Conservation (phyloP, 192 early-diverging fungal species). For the Kickxella alabastrina region DNA sequence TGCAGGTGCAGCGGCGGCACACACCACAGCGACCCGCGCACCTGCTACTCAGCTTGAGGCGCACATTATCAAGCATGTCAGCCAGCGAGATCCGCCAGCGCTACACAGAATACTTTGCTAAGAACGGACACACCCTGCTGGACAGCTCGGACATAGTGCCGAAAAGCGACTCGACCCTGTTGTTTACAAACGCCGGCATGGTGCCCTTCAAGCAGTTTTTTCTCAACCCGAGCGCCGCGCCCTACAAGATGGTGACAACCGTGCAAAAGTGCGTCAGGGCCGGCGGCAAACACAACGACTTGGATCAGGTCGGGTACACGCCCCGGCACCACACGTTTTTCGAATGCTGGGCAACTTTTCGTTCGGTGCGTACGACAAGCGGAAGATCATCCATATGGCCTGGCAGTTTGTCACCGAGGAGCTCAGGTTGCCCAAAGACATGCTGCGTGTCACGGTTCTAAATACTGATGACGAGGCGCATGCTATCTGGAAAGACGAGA, state of each 20-base stretch:
- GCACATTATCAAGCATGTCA: slow-evolving; percentile 25
- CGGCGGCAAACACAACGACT: slow-evolving; percentile 97
- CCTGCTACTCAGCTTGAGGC: background rate
- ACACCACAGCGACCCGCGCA: too few relatives aligned
- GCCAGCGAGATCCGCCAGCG: slow-evolving; percentile 75
- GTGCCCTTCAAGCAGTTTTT: slow-evolving; percentile 97
- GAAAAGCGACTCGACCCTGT: slow-evolving; percentile 86
- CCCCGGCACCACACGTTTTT: slow-evolving; percentile 99
- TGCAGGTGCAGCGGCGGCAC: too few relatives aligned
- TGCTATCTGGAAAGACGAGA: slow-evolving; percentile 75
- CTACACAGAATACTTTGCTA: slow-evolving; percentile 80
- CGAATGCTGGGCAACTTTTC: slow-evolving; percentile 99
- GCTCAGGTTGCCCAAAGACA: slow-evolving; percentile 70
- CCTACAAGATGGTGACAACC: slow-evolving; percentile 82
- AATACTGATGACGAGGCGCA: slow-evolving; percentile 74
- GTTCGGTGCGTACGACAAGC: slow-evolving; percentile 98
- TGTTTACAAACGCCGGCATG: slow-evolving; percentile 97
- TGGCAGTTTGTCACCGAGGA: slow-evolving; percentile 89
- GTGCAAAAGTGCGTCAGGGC: slow-evolving; percentile 98
- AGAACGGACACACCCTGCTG: slow-evolving; percentile 65
- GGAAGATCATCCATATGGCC: slow-evolving; percentile 80
- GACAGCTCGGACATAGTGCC: slow-evolving; percentile 87
- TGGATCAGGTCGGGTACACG: slow-evolving; percentile 96
- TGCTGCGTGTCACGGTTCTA: slow-evolving; percentile 93
- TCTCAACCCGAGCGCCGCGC: slow-evolving; percentile 77